A percentile compares a stretch with the other conserved stretches of the same genome.
These are phyloP conservation scores for Elsinoe ampelina DNA, from an alignment of 2,329 filamentous ascomycete species.

Conservation along the genomic window DNA sequence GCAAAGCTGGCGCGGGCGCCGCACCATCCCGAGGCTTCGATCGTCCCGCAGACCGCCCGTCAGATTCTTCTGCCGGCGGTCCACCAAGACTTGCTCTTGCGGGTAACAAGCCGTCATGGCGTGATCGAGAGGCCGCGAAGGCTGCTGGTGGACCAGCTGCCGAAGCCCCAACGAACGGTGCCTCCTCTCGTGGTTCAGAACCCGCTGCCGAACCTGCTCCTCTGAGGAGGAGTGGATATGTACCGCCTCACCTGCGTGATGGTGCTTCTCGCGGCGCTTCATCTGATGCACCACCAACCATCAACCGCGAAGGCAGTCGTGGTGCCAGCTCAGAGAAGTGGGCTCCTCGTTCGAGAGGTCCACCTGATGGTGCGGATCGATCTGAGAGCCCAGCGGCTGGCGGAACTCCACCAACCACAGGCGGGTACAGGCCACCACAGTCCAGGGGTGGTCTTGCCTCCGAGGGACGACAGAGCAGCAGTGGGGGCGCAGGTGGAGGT, in stretches of 20 bases:
- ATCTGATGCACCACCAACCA: slow-evolving; percentile 23
- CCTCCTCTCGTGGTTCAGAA: slow-evolving; percentile 26
- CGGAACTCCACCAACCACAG: slow-evolving; percentile 13
- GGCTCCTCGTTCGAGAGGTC: slow-evolving; percentile 16
- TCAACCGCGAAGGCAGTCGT: slow-evolving; percentile 20
- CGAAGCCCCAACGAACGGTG: slow-evolving; percentile 22
- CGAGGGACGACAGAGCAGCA: slow-evolving; percentile 15
- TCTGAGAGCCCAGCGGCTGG: slow-evolving; percentile 15
- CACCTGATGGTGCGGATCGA: slow-evolving; percentile 19
- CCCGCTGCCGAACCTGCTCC: slow-evolving; percentile 26
- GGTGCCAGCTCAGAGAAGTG: slow-evolving; percentile 14
- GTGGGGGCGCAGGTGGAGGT: slow-evolving; percentile 10
- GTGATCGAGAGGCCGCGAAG: slow-evolving; percentile 57
- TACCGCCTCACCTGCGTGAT: slow-evolving; percentile 37
- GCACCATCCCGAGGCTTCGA: slow-evolving; percentile 31
- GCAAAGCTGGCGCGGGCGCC: slow-evolving; percentile 38
- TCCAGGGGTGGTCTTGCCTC: slow-evolving; percentile 18
- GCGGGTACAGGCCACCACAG: slow-evolving; percentile 22
- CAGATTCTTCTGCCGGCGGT: slow-evolving; percentile 34
- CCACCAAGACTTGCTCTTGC: slow-evolving; percentile 55
- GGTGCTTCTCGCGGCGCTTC: slow-evolving; percentile 23
- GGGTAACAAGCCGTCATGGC: slow-evolving; percentile 59
- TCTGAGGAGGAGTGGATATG: slow-evolving; percentile 35
- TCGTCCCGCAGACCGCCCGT: slow-evolving; percentile 38
- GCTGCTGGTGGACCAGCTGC: slow-evolving; percentile 26